Percentiles rank a stretch among this genome's conserved stretches.
Evolutionary conservation across 805 yeast genomes (phyloP).

Genomic region (Kodamaea sagamina): DNA sequence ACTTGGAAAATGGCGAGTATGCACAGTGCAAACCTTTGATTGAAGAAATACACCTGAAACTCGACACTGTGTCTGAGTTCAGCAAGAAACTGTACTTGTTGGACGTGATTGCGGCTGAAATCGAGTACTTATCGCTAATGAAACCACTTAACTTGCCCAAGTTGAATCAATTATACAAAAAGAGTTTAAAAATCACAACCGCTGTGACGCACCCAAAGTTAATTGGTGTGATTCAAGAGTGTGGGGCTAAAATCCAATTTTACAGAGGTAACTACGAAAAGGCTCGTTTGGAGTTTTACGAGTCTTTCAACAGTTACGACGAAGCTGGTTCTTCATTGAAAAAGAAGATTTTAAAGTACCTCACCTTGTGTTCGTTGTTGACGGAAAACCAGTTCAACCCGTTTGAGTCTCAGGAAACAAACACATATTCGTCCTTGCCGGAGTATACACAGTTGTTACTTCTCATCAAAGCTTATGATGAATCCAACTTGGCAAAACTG

Average conservation of each 20-base stretch:
- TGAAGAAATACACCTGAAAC: conserved; percentile 35
- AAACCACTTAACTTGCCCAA: conserved; percentile 31
- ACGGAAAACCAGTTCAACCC: conserved; percentile 69
- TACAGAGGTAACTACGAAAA: conserved; percentile 56
- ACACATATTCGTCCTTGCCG: conserved; percentile 44
- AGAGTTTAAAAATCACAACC: conserved; percentile 45
- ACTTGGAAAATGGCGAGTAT: conserved; percentile 30
- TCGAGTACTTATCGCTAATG: conserved; percentile 49
- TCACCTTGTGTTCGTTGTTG: conserved; percentile 61
- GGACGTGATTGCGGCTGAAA: conserved; percentile 69
- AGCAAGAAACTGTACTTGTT: conserved; percentile 50
- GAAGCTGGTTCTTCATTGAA: conserved; percentile 51
- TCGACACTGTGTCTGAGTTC: conserved; percentile 44
- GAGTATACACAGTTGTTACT: conserved; percentile 31
- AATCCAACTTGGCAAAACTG: conserved; percentile 27
- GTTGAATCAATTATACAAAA: conserved; percentile 50
- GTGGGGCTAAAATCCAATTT: conserved; percentile 72
- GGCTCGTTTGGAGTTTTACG: conserved; percentile 65
- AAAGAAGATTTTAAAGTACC: conserved; percentile 57
- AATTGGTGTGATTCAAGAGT: conserved; percentile 72
- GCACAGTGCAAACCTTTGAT: conserved; percentile 39
- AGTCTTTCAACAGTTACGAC: conserved; percentile 45
- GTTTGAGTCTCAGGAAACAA: conserved; percentile 71
- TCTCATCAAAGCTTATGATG: conserved; percentile 34
- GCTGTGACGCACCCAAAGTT: conserved; percentile 78